Evolutionary conservation across 225 moss, liverwort and hornwort genomes (phyloP).

Genomic region (Antitrichia curtipendula): DNA sequence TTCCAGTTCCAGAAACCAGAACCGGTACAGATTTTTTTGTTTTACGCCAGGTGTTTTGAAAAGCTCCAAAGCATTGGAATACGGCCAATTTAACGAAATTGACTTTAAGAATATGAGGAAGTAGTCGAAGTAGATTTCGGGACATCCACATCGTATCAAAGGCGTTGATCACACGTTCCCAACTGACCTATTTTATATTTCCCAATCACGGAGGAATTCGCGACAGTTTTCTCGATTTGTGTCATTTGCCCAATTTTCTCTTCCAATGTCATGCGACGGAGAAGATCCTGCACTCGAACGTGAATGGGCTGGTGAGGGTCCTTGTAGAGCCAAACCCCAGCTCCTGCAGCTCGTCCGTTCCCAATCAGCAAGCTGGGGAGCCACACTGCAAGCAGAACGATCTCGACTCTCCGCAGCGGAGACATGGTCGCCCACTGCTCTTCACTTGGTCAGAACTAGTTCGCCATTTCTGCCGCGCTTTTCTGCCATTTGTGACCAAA

Average conservation of each 20-base stretch:
- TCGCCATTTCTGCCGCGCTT: not conserved
- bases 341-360: not conserved
- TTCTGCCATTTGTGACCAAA: not conserved
- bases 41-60: no score
- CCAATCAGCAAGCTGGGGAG: not conserved
- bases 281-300: not conserved
- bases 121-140: no score
- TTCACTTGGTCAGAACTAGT: not conserved
- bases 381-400: not conserved
- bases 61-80: no score
- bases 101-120: no score
- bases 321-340: not conserved
- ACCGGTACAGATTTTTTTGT: no score
- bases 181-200: conserved; percentile 10
- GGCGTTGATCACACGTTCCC: not conserved
- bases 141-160: not conserved
- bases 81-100: no score
- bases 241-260: conserved; percentile 31
- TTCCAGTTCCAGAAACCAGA: no score
- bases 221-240: conserved; percentile 35
- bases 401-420: not conserved
- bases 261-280: no score
- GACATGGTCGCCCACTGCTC: not conserved
- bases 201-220: conserved; percentile 7
- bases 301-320: not conserved